Evolutionary conservation across 345 rosid species (phyloP), one percentile per base, ranked within the genome.

Genomic region (Eucalyptus marginata): DNA sequence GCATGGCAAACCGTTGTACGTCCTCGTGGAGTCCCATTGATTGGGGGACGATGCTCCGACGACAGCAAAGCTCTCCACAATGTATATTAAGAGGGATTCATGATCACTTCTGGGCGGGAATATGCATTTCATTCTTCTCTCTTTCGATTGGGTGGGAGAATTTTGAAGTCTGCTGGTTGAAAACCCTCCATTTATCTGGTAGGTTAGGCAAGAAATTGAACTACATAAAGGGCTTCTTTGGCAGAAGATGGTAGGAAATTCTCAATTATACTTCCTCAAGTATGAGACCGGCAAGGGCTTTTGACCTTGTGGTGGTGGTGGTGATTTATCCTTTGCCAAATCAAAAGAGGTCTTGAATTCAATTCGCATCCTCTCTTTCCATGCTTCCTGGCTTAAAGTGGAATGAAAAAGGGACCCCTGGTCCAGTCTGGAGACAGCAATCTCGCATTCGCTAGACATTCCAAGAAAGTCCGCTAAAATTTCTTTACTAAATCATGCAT

Each of bases 11-110:
- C 93, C 95, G 33, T 87, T 96, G 51, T 93, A 90, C 44, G 94
- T 96, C 27, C 96, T 96, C 22, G 93, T 95, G 91, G 98, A 96
- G 89, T 93, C 95, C 64, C 93, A 91, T 79, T 95, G 91, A 94
- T 86, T 24, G 84, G 84, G 81, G 47, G 47, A 76, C 15, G 84
- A 76, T 40, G 84, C 83, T 76, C 27, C 15, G 4, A 71, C 7
- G 2, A 76, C 47, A 36, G 84, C 84, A 40, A 76, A 76, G 84
- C 84, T 44, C 47, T 20, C 84, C 47, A 40, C 84, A 24, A 5
- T 76, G 84, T 76, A 76, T 13, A 76, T 76, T 76, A 76, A 76
- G 47, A 40, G 47, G 83, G 47, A 76, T 76, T 76, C 29, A 17
- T 3, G 47, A 76, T 76, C 47, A 22, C 84, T 76, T 40, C 84